Base-by-base conservation (phyloP, 345 rosid species). In the Adansonia digitata region DNA sequence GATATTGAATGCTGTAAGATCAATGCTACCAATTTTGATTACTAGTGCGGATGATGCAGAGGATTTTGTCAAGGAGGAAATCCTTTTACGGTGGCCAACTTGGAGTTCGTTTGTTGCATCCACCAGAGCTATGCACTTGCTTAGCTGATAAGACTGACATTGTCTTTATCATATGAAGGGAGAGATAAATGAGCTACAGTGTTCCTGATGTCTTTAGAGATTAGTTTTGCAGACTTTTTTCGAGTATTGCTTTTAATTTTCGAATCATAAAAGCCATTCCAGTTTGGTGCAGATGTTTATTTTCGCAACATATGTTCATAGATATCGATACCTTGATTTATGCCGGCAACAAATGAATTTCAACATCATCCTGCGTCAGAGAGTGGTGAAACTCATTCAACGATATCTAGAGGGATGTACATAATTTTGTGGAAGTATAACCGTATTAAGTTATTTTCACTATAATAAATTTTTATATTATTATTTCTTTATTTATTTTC, bases 271-370 rank as follows among this genome's bases (percentile, higher is more conserved):
- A 49, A 29, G 60, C 45, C 18, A n/a, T 52, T 49, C n/a, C 29
- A 9, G 43, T 69, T 51, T 49, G 26, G 29, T 43, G 37, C 9
- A 26, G 48, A 62, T 46, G 0, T 5, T 24, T 68, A 34, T 61
- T 76, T 15, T 29, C 43, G 62, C 31, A 65, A 46, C 45, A 7
- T 2, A 26, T 61, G 74, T 49, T 72, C 51, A 26, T 82, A 95
- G 99, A 74, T 95, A 86, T 62, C 93, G 99, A 52, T 93, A 85
- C 82, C 98, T 95, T 77, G 99, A 95, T 85, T 85, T 95, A 73
- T 93, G 98, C 53, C 96, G 96, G 63, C 89, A 89, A 69, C 97
- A 93, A 77, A 95, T 95, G 99, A 85, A 77, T 72, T 81, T 70
- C 71, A 95, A 91, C 80, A 87, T 95, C 34, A 78, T 87, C 75